Evolutionary conservation across 257 asterid genomes (phyloP).

Genomic region (Henckelia pumila): DNA sequence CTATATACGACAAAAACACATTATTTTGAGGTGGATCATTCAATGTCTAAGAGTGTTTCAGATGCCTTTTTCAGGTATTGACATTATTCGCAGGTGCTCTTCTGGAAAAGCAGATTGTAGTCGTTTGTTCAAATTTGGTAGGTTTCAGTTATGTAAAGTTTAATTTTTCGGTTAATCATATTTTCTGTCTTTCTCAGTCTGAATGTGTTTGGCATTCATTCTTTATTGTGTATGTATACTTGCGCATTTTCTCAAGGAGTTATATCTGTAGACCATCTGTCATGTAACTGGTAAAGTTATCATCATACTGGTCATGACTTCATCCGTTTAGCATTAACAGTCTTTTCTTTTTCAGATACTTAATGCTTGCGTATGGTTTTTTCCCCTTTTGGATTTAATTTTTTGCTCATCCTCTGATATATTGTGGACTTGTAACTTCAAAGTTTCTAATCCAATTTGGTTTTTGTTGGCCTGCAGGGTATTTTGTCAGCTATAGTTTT

Average conservation of each 20-base stretch:
- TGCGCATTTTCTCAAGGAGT: not conserved
- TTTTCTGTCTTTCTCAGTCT: constrained; percentile 20
- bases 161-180: constrained; percentile 13
- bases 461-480: constrained; percentile 57
- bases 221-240: not conserved
- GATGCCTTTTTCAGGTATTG: too few species aligned
- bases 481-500: constrained; percentile 78
- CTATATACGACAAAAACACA: too few species aligned
- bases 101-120: constrained; percentile 84
- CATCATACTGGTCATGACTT: constrained; percentile 1
- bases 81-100: constrained; percentile 92
- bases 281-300: not conserved
- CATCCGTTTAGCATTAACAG: not conserved
- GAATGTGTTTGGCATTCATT: constrained; percentile 5
- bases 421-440: constrained; percentile 1
- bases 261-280: constrained; percentile 14
- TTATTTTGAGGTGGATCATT: too few species aligned
- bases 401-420: constrained; percentile 13
- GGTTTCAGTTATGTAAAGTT: constrained; percentile 20
- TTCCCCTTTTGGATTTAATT: not conserved
- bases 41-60: constrained; percentile 18
- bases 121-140: constrained; percentile 90
- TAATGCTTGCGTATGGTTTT: constrained; percentile 8
- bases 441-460: constrained; percentile 4
- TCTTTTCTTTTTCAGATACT: constrained; percentile 2